These are phyloP conservation scores for Alternaria tenuissima DNA, from an alignment of 2,329 filamentous ascomycete species.

Conservation along the genomic window DNA sequence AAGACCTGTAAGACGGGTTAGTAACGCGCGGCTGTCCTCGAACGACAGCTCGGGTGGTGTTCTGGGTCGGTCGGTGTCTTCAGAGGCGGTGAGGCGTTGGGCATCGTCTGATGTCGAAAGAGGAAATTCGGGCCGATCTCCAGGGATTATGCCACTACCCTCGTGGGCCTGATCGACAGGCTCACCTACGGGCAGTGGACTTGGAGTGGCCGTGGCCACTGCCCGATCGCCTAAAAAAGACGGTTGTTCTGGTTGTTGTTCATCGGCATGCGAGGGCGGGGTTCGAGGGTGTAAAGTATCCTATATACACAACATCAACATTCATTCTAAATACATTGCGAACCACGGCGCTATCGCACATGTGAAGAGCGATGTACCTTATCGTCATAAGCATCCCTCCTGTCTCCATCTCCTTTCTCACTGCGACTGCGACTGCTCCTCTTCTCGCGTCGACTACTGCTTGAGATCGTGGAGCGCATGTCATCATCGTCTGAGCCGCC, in stretches of 20 bases:
- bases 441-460: conserved; percentile 52
- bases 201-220: conserved; percentile 58
- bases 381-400: conserved; percentile 44
- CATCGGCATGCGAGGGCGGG: conserved; percentile 37
- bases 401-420: conserved; percentile 45
- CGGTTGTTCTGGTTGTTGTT: conserved; percentile 52
- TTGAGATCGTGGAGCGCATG: conserved; percentile 45
- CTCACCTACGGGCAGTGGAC: conserved; percentile 57
- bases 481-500: conserved; percentile 52
- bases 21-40: conserved; percentile 45
- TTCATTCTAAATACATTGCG: conserved; percentile 43
- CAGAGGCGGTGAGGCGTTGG: conserved; percentile 30
- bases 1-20: conserved; percentile 47
- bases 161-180: conserved; percentile 31
- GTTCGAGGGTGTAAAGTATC: conserved; percentile 41
- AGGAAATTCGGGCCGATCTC: conserved; percentile 43
- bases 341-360: conserved; percentile 35
- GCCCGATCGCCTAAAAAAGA: conserved; percentile 73
- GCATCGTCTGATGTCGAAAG: conserved; percentile 37
- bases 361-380: conserved; percentile 50
- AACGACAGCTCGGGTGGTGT: conserved; percentile 41
- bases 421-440: conserved; percentile 52
- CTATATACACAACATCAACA: conserved; percentile 43
- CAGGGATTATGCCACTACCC: conserved; percentile 43
- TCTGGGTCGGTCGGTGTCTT: conserved; percentile 36